Evolutionary conservation across 2,329 filamentous ascomycete species (phyloP).

Genomic region (Mollisiaceae sp.): DNA sequence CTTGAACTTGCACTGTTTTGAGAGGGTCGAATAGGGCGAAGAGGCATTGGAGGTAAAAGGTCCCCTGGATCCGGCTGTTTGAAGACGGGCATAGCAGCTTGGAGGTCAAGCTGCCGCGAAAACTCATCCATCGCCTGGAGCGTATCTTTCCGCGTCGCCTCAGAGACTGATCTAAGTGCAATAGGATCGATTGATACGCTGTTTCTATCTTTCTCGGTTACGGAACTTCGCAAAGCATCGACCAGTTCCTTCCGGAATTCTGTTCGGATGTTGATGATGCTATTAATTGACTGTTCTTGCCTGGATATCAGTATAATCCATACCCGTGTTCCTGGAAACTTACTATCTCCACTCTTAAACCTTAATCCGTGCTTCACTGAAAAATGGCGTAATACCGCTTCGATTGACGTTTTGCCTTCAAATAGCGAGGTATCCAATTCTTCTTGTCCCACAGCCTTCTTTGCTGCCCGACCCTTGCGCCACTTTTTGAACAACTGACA

Average conservation of each 20-base stretch:
- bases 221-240: constrained; percentile 22
- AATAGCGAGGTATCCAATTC: constrained; percentile 23
- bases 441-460: constrained; percentile 29
- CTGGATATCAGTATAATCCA: constrained; percentile 18
- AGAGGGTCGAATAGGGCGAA: constrained; percentile 15
- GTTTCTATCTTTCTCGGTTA: constrained; percentile 17
- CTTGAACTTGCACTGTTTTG: constrained; percentile 17
- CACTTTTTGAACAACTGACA: constrained; percentile 24
- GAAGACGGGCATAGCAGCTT: constrained; percentile 6
- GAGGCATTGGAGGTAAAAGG: constrained; percentile 29
- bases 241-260: constrained; percentile 24
- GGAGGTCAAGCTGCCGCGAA: constrained; percentile 16
- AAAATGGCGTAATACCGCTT: constrained; percentile 16
- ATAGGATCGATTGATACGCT: constrained; percentile 20
- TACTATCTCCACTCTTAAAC: constrained; percentile 29
- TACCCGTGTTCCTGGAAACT: constrained; percentile 1
- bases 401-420: constrained; percentile 19
- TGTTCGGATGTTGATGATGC: constrained; percentile 24
- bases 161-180: constrained; percentile 20
- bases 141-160: constrained; percentile 28
- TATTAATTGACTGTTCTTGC: constrained; percentile 21
- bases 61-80: constrained; percentile 23
- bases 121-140: constrained; percentile 27
- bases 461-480: constrained; percentile 22
- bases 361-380: constrained; percentile 20